Base-by-base conservation (phyloP, 805 yeast species). In the Zygosaccharomyces siamensis region DNA sequence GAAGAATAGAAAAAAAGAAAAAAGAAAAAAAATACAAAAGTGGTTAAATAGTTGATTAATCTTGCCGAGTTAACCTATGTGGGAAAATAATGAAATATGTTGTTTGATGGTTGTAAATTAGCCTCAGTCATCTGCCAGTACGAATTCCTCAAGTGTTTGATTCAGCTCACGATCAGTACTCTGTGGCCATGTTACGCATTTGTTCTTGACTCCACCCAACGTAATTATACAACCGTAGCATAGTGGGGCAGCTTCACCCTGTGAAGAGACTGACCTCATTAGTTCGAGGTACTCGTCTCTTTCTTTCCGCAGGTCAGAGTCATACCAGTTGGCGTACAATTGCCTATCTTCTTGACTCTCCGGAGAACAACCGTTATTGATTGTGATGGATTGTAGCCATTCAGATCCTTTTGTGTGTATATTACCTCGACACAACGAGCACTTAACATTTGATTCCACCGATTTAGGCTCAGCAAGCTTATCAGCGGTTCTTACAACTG, bases 401-500 rank as follows among this genome's bases (percentile, higher is more conserved):
- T 67, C 62, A 47, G 76, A 71, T 2, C 93, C 85, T 51, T 79
- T 75, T 30, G 73, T 73, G 50, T 77, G 79, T 10, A 85, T 75
- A 1, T 67, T 70, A 4, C 66, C 71, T 1, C 75, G 73, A 60
- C 96, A 88, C 0, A 87, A 55, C 11, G 66, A 67, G 64, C 96
- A 88, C 5, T 41, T 45, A 10, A 35, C 16, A 14, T 3, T 20
- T 1, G 56, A 56, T 1, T 59, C 51, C 8, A 48, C 58, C 3
- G 50, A 51, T 27, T 48, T 62, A 0, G 86, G 87, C 6, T 72
- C 72, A 1, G 74, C 76, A 39, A 90, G 68, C 63, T 92, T 89
- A 42, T 83, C 83, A 4, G 93, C 96, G 0, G 96, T 89, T 55
- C 87, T 83, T 11, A 89, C 89, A 18, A 92, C 97, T 0, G 98